Percentiles rank a stretch among this genome's conserved stretches.
phyloP scores from a whole-genome alignment of 225 moss, liverwort and hornwort genomes.

The Sphagnum tenellum region DNA sequence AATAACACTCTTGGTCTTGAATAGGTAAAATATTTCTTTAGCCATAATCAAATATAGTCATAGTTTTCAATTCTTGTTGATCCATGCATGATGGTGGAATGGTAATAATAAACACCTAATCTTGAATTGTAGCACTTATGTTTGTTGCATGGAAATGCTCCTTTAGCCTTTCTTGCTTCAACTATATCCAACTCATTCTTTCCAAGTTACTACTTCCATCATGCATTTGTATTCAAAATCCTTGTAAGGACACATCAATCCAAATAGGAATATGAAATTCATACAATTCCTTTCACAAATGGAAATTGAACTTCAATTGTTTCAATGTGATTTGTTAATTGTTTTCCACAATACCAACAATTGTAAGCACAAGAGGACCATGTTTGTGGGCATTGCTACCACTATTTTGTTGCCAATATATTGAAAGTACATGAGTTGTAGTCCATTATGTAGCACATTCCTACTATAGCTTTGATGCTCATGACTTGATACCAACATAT shows the following conservation, averaged over 20 bases:
- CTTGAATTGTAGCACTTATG: too few relatives aligned
- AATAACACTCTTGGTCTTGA: too few relatives aligned
- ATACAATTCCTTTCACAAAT: slow-evolving; percentile 24
- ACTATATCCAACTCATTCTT: slow-evolving; percentile 45
- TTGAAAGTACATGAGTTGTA: slow-evolving; percentile 14
- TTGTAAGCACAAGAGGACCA: slow-evolving; percentile 14
- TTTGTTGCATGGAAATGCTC: too few relatives aligned
- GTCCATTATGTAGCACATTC: slow-evolving; percentile 55
- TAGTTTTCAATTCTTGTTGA: too few relatives aligned
- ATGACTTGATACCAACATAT: slow-evolving; percentile 26
- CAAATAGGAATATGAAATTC: slow-evolving; percentile 41
- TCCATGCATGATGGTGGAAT: too few relatives aligned
- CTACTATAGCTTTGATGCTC: slow-evolving; percentile 43
- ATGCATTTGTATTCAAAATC: slow-evolving; percentile 40
- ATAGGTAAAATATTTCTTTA: too few relatives aligned
- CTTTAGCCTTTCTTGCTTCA: slow-evolving; percentile 45
- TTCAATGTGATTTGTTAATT: slow-evolving; percentile 42
- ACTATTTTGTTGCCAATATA: slow-evolving; percentile 55
- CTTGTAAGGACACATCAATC: slow-evolving; percentile 42
- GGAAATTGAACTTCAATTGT: slow-evolving; percentile 43
- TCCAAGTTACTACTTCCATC: slow-evolving; percentile 44
- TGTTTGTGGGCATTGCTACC: slow-evolving; percentile 27
- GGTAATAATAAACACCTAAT: too few relatives aligned
- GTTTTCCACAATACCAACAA: slow-evolving; percentile 21
- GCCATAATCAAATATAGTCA: too few relatives aligned